Evolutionary conservation across 108 stramenopile species (phyloP), one percentile per base, ranked within the genome.

Genomic region (Pseudonitzschia delicatissima): DNA sequence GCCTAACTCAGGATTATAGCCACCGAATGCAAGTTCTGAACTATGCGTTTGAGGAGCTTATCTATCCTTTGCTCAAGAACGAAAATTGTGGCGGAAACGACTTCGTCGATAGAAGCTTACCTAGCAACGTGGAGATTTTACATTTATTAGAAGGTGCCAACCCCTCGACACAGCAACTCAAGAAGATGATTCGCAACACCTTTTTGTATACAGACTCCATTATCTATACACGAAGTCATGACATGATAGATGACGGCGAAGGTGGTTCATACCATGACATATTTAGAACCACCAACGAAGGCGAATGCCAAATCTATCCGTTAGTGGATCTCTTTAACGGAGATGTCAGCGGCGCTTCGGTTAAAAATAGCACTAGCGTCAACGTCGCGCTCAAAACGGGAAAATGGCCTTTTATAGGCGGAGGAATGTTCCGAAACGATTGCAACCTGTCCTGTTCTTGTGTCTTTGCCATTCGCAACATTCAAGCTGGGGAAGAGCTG

Each of bases 401-500:
- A 15, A 42, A 42, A 42, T 42, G 40, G 40, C 40, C 40, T 13
- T 42, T 42, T 42, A 13, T 42, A 15, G 40, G 15, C 15, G 40
- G 40, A 42, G 40, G 40, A 15, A 15, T 42, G 15, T 42, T 13
- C 15, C 40, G 40, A 13, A 15, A 42, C 40, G 40, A 42, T 42
- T 42, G 15, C 15, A 42, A 42, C 40, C 15, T 42, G 40, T 15
- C 40, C 40, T 42, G 40, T 42, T 13, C 40, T 42, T 42, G 40
- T 76, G 18, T 86, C 4, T 67, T 81, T 5, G 81, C 85, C 3
- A 45, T 15, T 34, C 53, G 74, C 2, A 71, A 78, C 45, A 72
- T 86, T 5, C 26, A 47, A 15, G 20, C 36, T 3, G 85, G 85
- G 18, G 76, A 86, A 57, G 85, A 86, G 55, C 39, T 86, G 5